These are phyloP conservation scores for Fusarium torreyae DNA, from an alignment of 2,329 filamentous ascomycete species.

Conservation along the genomic window DNA sequence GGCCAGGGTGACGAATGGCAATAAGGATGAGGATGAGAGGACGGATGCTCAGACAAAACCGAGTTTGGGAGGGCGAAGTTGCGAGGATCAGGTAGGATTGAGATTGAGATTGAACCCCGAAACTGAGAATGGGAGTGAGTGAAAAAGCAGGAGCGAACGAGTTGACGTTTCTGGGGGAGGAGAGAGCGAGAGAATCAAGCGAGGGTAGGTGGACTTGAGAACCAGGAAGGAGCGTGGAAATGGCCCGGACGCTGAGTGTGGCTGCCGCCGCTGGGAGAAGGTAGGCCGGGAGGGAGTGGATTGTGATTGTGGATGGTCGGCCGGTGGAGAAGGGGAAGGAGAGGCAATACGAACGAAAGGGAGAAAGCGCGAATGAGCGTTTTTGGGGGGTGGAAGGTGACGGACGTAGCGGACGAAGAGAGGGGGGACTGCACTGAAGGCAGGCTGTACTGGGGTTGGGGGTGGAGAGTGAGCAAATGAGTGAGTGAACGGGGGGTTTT, in stretches of 20 bases:
- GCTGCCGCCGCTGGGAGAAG: constrained; percentile 25
- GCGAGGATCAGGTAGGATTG: constrained; percentile 29
- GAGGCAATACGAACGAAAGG: constrained; percentile 37
- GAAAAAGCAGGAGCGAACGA: constrained; percentile 37
- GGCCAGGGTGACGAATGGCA: constrained; percentile 34
- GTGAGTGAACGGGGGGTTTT: constrained; percentile 5
- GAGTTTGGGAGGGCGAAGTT: constrained; percentile 31
- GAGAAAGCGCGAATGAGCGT: constrained; percentile 32
- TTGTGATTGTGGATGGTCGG: constrained; percentile 11
- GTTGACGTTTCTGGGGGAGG: constrained; percentile 33
- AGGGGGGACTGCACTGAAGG: constrained; percentile 25
- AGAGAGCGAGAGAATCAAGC: constrained; percentile 46
- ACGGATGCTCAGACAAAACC: constrained; percentile 6
- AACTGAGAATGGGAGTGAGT: constrained; percentile 29
- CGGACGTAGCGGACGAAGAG: constrained; percentile 1
- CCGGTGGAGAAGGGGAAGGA: constrained; percentile 38
- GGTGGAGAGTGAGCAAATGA: constrained; percentile 31
- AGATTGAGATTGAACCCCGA: constrained; percentile 1
- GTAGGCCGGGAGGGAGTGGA: constrained; percentile 18
- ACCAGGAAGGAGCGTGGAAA: constrained; percentile 35
- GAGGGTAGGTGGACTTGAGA: constrained; percentile 43
- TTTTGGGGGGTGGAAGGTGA: constrained; percentile 25
- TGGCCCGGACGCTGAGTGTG: constrained; percentile 39
- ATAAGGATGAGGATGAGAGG: constrained; percentile 3
- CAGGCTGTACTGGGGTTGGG: constrained; percentile 30